A percentile compares a stretch with the other conserved stretches of the same genome.
These are phyloP conservation scores for Leonotis leonurus DNA, from an alignment of 257 asterid genomes.

Conservation along the genomic window DNA sequence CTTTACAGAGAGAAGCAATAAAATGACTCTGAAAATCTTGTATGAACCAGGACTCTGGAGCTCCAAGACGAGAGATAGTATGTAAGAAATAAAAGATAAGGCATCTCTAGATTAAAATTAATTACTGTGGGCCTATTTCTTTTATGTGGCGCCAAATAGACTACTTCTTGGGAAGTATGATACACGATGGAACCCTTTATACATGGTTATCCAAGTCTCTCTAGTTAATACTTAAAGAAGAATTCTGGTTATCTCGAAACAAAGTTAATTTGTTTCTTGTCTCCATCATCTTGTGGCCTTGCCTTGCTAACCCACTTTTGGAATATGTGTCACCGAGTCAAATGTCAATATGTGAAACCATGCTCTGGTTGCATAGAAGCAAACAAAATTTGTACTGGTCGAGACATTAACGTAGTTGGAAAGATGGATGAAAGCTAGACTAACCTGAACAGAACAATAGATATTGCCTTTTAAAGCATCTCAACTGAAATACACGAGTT, in stretches of 20 bases:
- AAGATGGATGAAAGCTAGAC: neutral
- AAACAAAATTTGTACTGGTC: neutral
- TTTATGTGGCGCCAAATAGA: neutral
- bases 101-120: neutral
- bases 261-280: neutral
- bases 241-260: neutral
- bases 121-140: neutral
- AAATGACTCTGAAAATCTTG: neutral
- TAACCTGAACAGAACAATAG: neutral
- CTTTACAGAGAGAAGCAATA: neutral
- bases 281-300: neutral
- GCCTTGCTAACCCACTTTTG: neutral
- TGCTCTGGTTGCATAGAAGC: neutral
- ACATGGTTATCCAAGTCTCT: neutral
- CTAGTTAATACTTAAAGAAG: neutral
- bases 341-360: neutral
- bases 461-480: neutral
- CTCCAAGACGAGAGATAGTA: neutral
- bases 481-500: neutral
- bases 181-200: neutral
- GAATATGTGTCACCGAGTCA: no score
- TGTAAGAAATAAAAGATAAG: neutral
- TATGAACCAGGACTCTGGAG: no score
- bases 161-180: neutral
- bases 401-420: neutral